phyloP scores from a whole-genome alignment of 1,284 basidiomycete genomes.

The Taiwanofungus camphoratus region DNA sequence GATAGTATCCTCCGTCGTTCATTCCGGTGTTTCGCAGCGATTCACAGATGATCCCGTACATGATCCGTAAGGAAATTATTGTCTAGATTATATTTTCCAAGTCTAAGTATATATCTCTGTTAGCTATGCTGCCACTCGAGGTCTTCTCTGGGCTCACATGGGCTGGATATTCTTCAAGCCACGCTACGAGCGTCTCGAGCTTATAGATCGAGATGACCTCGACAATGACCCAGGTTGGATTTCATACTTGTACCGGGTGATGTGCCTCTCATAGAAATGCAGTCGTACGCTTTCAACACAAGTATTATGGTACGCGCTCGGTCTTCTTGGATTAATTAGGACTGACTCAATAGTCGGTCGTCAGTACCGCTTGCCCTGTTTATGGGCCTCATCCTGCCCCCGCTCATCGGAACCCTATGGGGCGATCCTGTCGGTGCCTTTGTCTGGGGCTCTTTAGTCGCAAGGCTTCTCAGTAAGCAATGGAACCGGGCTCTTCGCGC shows the following conservation, averaged over 20 bases:
- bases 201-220: conserved; percentile 68
- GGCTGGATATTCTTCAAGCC: conserved; percentile 85
- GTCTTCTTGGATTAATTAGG: not conserved
- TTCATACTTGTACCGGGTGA: too few relatives aligned
- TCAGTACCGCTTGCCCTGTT: conserved; percentile 55
- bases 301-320: conserved; percentile 49
- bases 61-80: conserved; percentile 46
- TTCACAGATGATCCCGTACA: conserved; percentile 73
- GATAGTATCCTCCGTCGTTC: not conserved
- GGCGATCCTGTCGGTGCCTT: conserved; percentile 57
- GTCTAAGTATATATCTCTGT: not conserved
- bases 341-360: not conserved
- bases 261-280: too few relatives aligned
- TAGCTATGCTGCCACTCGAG: conserved; percentile 69
- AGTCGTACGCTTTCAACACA: conserved; percentile 75
- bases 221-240: conserved; percentile 66
- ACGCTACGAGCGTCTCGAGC: conserved; percentile 54
- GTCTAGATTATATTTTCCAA: not conserved
- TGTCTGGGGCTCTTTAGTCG: conserved; percentile 64
- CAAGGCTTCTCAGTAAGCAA: conserved; percentile 50
- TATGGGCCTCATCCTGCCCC: conserved; percentile 54
- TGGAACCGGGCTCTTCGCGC: not conserved
- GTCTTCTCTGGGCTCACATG: conserved; percentile 72
- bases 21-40: conserved; percentile 33
- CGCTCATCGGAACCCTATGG: conserved; percentile 50